These are phyloP conservation scores for Aspergillus sp. DNA, from an alignment of 2,329 filamentous ascomycete genomes.

Conservation along the genomic window DNA sequence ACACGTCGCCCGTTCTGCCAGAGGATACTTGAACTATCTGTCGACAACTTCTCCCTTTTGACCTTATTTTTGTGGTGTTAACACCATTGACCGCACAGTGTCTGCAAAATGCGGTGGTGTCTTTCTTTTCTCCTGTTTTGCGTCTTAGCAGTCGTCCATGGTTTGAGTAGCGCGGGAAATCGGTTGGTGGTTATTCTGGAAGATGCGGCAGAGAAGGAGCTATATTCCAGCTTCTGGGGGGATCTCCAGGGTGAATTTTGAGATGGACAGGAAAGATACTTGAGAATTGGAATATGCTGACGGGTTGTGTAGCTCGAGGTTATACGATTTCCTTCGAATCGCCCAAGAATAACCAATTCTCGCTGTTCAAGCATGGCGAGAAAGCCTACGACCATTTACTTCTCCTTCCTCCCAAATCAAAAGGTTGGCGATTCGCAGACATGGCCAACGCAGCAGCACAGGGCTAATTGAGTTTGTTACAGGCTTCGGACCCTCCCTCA, in stretches of 20 bases:
- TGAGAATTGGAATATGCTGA: constrained; percentile 7
- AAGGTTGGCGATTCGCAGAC: constrained; percentile 50
- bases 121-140: constrained; percentile 62
- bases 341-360: constrained; percentile 68
- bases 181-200: constrained; percentile 81
- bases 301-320: constrained; percentile 57
- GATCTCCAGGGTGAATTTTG: constrained; percentile 39
- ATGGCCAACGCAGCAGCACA: too few relatives aligned
- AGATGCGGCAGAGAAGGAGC: constrained; percentile 67
- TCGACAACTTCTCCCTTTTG: constrained; percentile 10
- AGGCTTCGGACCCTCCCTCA: constrained; percentile 83
- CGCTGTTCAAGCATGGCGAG: constrained; percentile 78
- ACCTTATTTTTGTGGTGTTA: constrained; percentile 6
- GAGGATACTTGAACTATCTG: background rate
- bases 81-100: constrained; percentile 24
- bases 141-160: constrained; percentile 47
- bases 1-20: constrained; percentile 35
- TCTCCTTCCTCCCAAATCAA: constrained; percentile 79
- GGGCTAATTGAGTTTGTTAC: constrained; percentile 18
- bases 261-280: background rate
- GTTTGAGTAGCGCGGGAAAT: constrained; percentile 69
- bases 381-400: constrained; percentile 85
- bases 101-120: constrained; percentile 62
- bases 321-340: constrained; percentile 75
- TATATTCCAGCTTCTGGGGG: constrained; percentile 67